Percentiles rank a stretch among this genome's conserved stretches.
phyloP scores from a whole-genome alignment of 768 basidiomycete species.

The Naematelia encephala region DNA sequence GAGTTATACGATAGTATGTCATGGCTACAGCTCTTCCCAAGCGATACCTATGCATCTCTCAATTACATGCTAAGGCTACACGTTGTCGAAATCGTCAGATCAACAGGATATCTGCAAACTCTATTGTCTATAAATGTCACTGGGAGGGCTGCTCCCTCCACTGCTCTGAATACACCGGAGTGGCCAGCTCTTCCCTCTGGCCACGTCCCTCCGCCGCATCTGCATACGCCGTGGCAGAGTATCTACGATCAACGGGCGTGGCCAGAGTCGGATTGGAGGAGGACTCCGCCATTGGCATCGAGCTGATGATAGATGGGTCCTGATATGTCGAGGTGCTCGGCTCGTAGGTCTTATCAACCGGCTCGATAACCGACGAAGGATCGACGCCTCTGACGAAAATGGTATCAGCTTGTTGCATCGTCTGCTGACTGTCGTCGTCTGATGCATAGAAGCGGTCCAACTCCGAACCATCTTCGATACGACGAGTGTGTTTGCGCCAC shows the following conservation, averaged over 20 bases:
- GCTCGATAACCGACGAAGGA: conserved; percentile 14
- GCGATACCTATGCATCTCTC: no score
- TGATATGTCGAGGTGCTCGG: neutral
- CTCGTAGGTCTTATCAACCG: conserved; percentile 6
- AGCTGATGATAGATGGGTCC: neutral
- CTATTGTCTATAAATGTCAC: no score
- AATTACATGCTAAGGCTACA: no score
- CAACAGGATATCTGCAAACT: no score
- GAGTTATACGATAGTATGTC: no score
- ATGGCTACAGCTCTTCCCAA: no score
- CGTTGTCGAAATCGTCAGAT: no score
- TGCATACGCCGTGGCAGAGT: neutral
- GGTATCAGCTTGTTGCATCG: conserved; percentile 33
- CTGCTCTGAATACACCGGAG: no score
- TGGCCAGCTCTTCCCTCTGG: neutral
- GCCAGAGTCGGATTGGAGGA: no score
- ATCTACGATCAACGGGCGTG: neutral
- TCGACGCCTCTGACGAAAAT: neutral
- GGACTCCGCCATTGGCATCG: neutral
- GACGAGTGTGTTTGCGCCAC: conserved; percentile 43
- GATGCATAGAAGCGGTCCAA: conserved; percentile 36
- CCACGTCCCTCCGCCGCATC: neutral
- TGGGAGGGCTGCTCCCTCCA: no score
- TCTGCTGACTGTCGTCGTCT: conserved; percentile 33
- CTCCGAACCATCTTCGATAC: conserved; percentile 49